Base-by-base conservation (phyloP, 345 rosid genomes). In the Salix udensis region DNA sequence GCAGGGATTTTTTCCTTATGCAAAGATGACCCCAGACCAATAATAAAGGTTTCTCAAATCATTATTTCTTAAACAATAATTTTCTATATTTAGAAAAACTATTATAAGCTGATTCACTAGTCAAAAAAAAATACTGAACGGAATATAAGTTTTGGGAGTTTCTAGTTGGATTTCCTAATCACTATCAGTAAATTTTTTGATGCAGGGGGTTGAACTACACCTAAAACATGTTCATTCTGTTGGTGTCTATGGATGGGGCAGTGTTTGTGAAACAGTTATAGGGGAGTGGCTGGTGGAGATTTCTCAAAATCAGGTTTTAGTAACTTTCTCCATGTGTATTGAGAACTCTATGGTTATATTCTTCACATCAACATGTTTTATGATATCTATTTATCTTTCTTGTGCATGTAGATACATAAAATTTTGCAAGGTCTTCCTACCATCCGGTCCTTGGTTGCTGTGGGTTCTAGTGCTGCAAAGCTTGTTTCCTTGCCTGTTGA, bases 251-350 rank as follows among this genome's bases (percentile, higher is more conserved):
- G 98, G 98, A 44, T 94, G 97, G 97, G 88, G 86, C 26, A 86
- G 83, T 75, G 91, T 91, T 40, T 91, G 93, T 80, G 98, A 94
- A 82, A 91, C 94, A 83, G 83, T 91, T 76, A 60, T 89, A 21
- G 97, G 94, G 77, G 94, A 92, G 78, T 94, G 98, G 98, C 80
- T 94, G 88, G 97, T 91, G 85, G 98, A 94, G 87, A 80, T 94
- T 76, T 94, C 97, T 64, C 97, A 91, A 82, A 92, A 92, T 89
- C 98, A 94, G 97, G 98, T 94, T 77, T 70, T 26, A 19, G 30
- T 64, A 44, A 23, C 53, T 55, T 74, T 73, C 30, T 30, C 48
- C 67, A 5, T 64, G 18, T 55, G 30, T 67, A 67, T 71, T 76
- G 68, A 65, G 69, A 81, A 61, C 74, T 71, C 60, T 46, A 19